Evolutionary conservation across 73 alveolate species (phyloP), one percentile per base, ranked within the genome.

Genomic region (Paramecium caudatum): DNA sequence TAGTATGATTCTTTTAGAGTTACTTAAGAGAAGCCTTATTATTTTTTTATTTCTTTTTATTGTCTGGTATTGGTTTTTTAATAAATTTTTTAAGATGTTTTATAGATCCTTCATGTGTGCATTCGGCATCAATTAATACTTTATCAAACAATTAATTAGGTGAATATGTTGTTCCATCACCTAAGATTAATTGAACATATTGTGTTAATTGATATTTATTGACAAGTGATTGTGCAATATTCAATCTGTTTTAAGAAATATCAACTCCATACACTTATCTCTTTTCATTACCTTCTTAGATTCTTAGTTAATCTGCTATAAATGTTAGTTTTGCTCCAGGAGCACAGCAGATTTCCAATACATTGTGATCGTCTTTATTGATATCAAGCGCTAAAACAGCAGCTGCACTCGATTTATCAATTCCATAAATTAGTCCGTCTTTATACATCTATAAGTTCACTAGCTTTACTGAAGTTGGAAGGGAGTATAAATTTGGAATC

Each of bases 51-150:
- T 70, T 23, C 17, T 55, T 83, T 74, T 83, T 83, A 23, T 45
- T 7, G 23, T 82, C 37, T 1, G 36, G 27, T 0, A 55, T 55
- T 3, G 80, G 80, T 55, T 90, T 55, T 15, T 80, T 17, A 46
- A 61, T 74, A 50, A 46, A 90, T 21, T 90, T 90, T 36, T 82
- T 62, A 27, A 90, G 17, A 47, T 90, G 94, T 41, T 90, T 90
- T 4, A 90, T 61, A 30, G 92, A 82, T 16, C 94, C 94, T 6
- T 90, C 94, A 82, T 90, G 94, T 15, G 94, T 90, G 47, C 94
- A 90, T 49, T 90, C 94, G 4, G 94, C 91, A 41, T 90, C 94
- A 9, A 90, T 91, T 12, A 90, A 81, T 1, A 90, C 90, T 81
- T 74, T 90, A 90, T 90, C 94, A 78, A 90, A 90, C 13, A 32